Base-by-base conservation (phyloP, 1,284 basidiomycete genomes). In the Cutaneotrichosporon sp. region DNA sequence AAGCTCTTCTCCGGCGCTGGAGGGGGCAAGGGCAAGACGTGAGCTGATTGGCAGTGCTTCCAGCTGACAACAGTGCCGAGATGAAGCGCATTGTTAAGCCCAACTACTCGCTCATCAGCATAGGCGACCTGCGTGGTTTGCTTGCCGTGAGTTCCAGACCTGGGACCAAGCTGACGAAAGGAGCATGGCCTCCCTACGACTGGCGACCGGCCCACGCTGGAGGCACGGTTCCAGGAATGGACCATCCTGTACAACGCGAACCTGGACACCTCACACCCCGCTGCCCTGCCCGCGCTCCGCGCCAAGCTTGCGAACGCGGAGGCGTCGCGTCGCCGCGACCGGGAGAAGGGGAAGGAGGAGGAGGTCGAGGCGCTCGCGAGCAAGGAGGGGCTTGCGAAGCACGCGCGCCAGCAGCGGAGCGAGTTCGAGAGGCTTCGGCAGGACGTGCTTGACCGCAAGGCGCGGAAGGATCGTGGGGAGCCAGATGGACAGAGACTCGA, bases 211-310 rank as follows among this genome's bases (percentile, higher is more conserved):
- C 33, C 58, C 1, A 43, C 66, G 1, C 70, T 80, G 18, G 65
- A 70, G 27, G 45, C 64, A 4, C 70, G 79, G 8, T 62, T 78
- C 8, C 75, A 77, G 61, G 71, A 79, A 58, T 80, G 77, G 77
- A 79, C 76, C 10, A 68, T 78, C 20, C 66, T 79, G 29, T 78
- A 66, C 69, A 80, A 80, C 60, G 67, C 79, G 5, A 80, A 79
- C 65, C 72, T 79, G 52, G 78, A 79, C 61, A 74, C 73, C 2
- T 73, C 72, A 0, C 73, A 75, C 58, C 76, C 77, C 6, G 69
- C 70, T 34, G 75, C 77, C 0, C 52, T 79, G 4, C 62, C 68
- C 8, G 69, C 73, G 1, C 66, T 80, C 6, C 69, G 77, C 6
- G 72, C 74, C 1, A 68, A 71, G 58, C 64, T 80, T 2, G 66